These are phyloP conservation scores for Pseudonitzschia multiseries DNA, from an alignment of 108 stramenopile genomes.

Conservation along the genomic window DNA sequence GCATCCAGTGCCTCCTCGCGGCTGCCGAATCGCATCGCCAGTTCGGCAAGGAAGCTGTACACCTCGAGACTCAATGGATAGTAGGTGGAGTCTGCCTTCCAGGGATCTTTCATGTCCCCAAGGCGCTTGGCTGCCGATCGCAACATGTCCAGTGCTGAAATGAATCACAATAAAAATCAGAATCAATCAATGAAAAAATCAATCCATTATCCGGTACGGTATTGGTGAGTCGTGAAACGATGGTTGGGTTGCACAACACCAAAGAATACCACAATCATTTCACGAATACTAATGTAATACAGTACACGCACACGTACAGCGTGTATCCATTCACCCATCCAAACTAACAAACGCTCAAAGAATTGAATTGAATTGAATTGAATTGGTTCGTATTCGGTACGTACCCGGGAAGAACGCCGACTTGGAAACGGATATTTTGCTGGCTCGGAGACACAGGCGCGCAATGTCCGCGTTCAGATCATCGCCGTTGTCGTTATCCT, in stretches of 20 bases:
- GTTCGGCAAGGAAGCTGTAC: conserved; percentile 26
- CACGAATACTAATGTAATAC: background rate
- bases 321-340: no score
- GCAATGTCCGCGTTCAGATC: conserved; percentile 11
- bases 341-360: no score
- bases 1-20: conserved; percentile 14
- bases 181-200: no score
- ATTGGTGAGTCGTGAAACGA: no score
- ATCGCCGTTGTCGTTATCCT: no score
- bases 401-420: conserved; percentile 37
- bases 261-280: background rate
- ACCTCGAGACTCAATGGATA: conserved; percentile 42
- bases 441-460: conserved; percentile 34
- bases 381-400: background rate
- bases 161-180: background rate
- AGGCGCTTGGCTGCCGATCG: conserved; percentile 29
- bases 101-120: conserved; percentile 5
- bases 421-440: conserved; percentile 30
- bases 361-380: no score
- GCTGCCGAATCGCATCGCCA: conserved; percentile 17
- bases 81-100: conserved; percentile 29
- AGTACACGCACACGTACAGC: no score
- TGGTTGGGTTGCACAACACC: no score
- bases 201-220: no score
- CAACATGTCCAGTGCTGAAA: conserved; percentile 33